These are phyloP conservation scores for Geotrichum carabidarum DNA, from an alignment of 1,139 yeast species.

Conservation along the genomic window DNA sequence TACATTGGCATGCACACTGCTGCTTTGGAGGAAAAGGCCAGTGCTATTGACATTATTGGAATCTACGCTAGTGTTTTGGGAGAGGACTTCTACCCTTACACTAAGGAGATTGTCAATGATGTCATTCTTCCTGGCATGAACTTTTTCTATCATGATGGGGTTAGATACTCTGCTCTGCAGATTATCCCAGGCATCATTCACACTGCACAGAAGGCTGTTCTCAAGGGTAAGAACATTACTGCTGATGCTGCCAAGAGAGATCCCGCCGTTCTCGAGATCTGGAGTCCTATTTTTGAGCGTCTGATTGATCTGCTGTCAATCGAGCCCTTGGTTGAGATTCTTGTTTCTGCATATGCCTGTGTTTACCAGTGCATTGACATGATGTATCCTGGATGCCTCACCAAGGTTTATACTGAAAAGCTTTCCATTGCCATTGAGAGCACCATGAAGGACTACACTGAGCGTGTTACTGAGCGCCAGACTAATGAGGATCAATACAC, in stretches of 20 bases:
- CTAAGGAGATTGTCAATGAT: constrained; percentile 68
- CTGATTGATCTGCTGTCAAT: constrained; percentile 61
- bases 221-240: constrained; percentile 25
- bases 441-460: constrained; percentile 63
- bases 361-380: constrained; percentile 62
- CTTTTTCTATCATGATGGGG: constrained; percentile 91
- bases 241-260: constrained; percentile 46
- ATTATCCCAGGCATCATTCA: constrained; percentile 73
- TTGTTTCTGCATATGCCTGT: constrained; percentile 71
- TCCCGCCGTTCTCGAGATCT: constrained; percentile 52
- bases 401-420: constrained; percentile 51
- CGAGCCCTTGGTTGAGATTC: constrained; percentile 82
- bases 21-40: constrained; percentile 82
- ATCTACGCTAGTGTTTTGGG: constrained; percentile 85
- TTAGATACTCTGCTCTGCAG: constrained; percentile 82
- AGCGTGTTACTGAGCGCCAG: constrained; percentile 61
- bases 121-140: constrained; percentile 84
- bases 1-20: constrained; percentile 94
- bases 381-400: constrained; percentile 57
- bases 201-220: constrained; percentile 43
- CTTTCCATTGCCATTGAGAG: constrained; percentile 58
- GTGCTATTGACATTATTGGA: constrained; percentile 82
- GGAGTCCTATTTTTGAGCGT: constrained; percentile 68
- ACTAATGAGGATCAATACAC: constrained; percentile 59
- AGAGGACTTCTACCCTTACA: constrained; percentile 78